These are phyloP conservation scores for Rhynchosporium agropyri DNA, from an alignment of 2,329 filamentous ascomycete species.

Conservation along the genomic window DNA sequence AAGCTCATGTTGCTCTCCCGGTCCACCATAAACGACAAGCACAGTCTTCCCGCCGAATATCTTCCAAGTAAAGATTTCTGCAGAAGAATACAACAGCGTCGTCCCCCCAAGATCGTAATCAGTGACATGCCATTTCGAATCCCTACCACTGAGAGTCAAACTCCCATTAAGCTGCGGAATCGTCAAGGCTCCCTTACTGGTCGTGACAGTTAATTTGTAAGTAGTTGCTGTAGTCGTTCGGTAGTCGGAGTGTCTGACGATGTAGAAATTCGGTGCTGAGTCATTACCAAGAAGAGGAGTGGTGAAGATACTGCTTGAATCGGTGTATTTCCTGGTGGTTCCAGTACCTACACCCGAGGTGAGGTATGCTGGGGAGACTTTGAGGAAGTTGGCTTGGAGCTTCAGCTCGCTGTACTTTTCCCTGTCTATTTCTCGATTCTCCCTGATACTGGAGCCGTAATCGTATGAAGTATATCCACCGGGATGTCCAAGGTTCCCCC, in stretches of 20 bases:
- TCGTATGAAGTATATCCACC: slow-evolving; percentile 64
- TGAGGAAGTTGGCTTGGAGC: slow-evolving; percentile 73
- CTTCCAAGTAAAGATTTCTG: slow-evolving; percentile 72
- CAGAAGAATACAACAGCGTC: slow-evolving; percentile 67
- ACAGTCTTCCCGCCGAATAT: slow-evolving; percentile 60
- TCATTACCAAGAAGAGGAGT: slow-evolving; percentile 62
- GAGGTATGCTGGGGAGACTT: slow-evolving; percentile 71
- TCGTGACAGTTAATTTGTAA: slow-evolving; percentile 66
- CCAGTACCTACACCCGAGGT: slow-evolving; percentile 57
- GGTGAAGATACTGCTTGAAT: slow-evolving; percentile 52
- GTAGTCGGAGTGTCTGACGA: slow-evolving; percentile 69
- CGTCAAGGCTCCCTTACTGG: slow-evolving; percentile 57
- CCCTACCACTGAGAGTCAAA: slow-evolving; percentile 62
- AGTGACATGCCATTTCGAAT: slow-evolving; percentile 65
- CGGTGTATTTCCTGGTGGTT: slow-evolving; percentile 51
- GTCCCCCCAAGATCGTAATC: slow-evolving; percentile 66
- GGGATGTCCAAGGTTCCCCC: slow-evolving; percentile 76
- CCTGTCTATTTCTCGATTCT: slow-evolving; percentile 67
- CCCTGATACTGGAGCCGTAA: slow-evolving; percentile 64
- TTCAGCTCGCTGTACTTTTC: slow-evolving; percentile 84
- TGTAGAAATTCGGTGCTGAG: slow-evolving; percentile 61
- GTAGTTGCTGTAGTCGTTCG: slow-evolving; percentile 56
- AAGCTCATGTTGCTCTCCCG: slow-evolving; percentile 65
- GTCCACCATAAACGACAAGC: slow-evolving; percentile 65
- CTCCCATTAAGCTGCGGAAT: slow-evolving; percentile 61